phyloP scores from a whole-genome alignment of 1,284 basidiomycete genomes.

The Flammula alnicola region DNA sequence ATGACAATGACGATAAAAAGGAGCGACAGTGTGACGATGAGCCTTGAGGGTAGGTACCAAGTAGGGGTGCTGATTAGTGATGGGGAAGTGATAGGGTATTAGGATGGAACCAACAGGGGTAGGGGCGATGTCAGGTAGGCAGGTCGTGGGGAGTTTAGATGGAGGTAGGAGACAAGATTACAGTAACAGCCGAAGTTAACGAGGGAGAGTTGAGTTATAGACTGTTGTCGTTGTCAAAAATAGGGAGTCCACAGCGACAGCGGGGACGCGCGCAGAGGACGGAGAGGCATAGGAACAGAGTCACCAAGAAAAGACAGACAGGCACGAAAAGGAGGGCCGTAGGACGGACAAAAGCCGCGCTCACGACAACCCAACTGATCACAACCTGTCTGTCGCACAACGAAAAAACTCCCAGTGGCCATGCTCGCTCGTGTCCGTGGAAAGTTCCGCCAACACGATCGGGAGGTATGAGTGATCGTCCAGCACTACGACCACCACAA shows the following conservation, averaged over 20 bases:
- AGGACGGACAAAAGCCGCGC: background rate
- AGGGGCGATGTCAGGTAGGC: background rate
- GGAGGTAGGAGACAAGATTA: background rate
- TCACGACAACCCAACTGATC: background rate
- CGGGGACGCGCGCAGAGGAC: no score
- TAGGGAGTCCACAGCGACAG: no score
- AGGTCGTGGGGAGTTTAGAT: constrained; percentile 4
- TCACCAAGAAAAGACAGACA: constrained; percentile 5
- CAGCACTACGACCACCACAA: background rate
- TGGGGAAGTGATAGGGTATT: constrained; percentile 12
- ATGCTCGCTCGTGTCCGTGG: background rate
- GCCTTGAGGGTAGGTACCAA: constrained; percentile 5
- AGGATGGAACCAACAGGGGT: constrained; percentile 5
- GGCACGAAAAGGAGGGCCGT: background rate
- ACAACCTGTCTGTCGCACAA: constrained; percentile 1
- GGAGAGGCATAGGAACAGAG: background rate
- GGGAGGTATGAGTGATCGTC: no score
- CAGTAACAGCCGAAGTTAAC: constrained; percentile 1
- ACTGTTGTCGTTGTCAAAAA: background rate
- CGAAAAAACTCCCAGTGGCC: background rate
- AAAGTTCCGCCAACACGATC: no score
- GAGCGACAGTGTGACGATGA: background rate
- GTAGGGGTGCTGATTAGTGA: constrained; percentile 14
- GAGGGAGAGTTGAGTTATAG: constrained; percentile 2
- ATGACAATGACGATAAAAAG: background rate